phyloP scores from a whole-genome alignment of 2,329 filamentous ascomycete genomes.

The Sarocladiaceae sp. region DNA sequence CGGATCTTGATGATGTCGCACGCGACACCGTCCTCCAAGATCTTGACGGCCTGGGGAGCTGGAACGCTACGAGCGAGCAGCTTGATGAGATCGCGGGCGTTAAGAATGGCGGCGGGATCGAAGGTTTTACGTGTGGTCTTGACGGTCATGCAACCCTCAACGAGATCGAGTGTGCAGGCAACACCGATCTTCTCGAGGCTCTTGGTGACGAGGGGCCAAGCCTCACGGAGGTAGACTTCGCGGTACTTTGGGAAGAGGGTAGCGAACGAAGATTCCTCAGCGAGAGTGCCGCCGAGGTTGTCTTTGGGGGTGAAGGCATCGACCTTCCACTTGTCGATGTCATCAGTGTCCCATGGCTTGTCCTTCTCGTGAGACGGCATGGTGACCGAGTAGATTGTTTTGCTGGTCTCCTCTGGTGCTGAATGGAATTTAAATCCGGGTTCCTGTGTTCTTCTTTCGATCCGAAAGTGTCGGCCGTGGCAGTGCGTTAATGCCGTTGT shows the following conservation, averaged over 20 bases:
- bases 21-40: slow-evolving; percentile 85
- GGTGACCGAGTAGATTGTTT: slow-evolving; percentile 5
- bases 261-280: slow-evolving; percentile 87
- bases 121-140: slow-evolving; percentile 90
- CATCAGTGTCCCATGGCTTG: slow-evolving; percentile 94
- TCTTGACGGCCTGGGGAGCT: slow-evolving; percentile 88
- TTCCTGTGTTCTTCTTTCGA: too few species aligned
- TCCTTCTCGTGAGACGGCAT: slow-evolving; percentile 90
- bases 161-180: slow-evolving; percentile 86
- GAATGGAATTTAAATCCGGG: too few species aligned
- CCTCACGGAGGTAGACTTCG: slow-evolving; percentile 87
- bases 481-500: background rate
- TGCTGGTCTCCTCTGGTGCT: background rate
- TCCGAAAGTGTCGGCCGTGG: too few species aligned
- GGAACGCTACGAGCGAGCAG: slow-evolving; percentile 87
- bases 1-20: slow-evolving; percentile 97
- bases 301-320: slow-evolving; percentile 82
- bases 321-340: slow-evolving; percentile 96
- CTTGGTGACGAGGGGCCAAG: slow-evolving; percentile 87
- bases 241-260: slow-evolving; percentile 94
- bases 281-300: slow-evolving; percentile 80
- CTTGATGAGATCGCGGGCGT: slow-evolving; percentile 92
- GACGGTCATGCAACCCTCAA: slow-evolving; percentile 95
- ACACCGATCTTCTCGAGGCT: slow-evolving; percentile 84
- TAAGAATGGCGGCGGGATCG: slow-evolving; percentile 89